Conservation (phyloP, 805 yeast genomes). For the Diddensiella santjacobensis region DNA sequence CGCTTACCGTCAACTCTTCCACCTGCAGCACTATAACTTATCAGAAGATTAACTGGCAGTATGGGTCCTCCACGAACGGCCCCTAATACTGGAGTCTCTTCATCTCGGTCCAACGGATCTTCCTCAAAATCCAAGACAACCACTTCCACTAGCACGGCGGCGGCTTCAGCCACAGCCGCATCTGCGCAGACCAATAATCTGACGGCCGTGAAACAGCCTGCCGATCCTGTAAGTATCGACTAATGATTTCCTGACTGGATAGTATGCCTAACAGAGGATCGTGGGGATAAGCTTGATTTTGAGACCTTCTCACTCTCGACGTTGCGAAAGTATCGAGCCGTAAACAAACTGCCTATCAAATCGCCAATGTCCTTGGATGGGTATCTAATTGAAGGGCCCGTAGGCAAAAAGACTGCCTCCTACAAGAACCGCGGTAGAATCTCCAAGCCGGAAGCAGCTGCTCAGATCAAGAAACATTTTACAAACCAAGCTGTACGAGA, state of each 20-base stretch:
- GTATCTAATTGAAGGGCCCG: constrained; percentile 59
- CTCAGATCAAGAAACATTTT: constrained; percentile 66
- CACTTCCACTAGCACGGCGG: background rate
- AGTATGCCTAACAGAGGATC: background rate
- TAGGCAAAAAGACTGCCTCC: constrained; percentile 66
- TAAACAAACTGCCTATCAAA: constrained; percentile 51
- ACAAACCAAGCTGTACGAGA: constrained; percentile 59
- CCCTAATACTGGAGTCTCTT: background rate
- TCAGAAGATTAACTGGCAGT: too few species aligned
- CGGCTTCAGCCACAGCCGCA: background rate
- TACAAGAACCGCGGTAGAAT: constrained; percentile 42
- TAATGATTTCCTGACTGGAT: background rate
- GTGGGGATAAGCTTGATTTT: constrained; percentile 57
- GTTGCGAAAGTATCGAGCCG: constrained; percentile 65
- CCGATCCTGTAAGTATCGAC: background rate
- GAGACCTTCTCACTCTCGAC: constrained; percentile 55
- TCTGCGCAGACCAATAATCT: background rate
- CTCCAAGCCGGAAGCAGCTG: constrained; percentile 57
- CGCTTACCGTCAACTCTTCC: too few species aligned
- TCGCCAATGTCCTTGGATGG: constrained; percentile 67
- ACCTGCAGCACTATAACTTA: too few species aligned
- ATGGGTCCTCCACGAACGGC: background rate
- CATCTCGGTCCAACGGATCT: background rate
- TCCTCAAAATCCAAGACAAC: background rate
- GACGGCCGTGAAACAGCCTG: background rate